Conservation (phyloP, 176 grass and related monocot species). For the Cenchrus purpureus region DNA sequence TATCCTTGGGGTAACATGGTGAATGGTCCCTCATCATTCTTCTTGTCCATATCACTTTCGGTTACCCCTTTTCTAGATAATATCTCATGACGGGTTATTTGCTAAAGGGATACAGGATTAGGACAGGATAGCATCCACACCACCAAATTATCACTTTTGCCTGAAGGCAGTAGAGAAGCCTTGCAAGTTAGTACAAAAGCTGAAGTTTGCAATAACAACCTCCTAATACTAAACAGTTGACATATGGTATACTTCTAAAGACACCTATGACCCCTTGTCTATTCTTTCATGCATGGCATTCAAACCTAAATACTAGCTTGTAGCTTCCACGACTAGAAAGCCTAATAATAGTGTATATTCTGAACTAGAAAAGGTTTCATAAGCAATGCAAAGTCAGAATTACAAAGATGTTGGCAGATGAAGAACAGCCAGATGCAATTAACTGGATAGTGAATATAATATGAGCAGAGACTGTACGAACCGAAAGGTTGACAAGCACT, state of each 20-base stretch:
- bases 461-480: constrained; percentile 42
- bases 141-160: constrained; percentile 44
- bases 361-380: constrained; percentile 31
- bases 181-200: constrained; percentile 54
- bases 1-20: constrained; percentile 40
- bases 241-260: constrained; percentile 33
- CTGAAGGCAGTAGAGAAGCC: constrained; percentile 40
- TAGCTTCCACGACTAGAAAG: not conserved
- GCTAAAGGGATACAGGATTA: constrained; percentile 34
- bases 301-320: constrained; percentile 4
- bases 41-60: constrained; percentile 31
- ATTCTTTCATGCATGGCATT: constrained; percentile 12
- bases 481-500: constrained; percentile 74
- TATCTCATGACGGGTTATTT: constrained; percentile 46
- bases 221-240: constrained; percentile 16
- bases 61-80: constrained; percentile 41
- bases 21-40: constrained; percentile 42
- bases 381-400: constrained; percentile 31
- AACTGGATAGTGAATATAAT: not conserved
- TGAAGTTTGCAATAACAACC: constrained; percentile 45
- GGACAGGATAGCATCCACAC: constrained; percentile 43
- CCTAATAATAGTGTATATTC: constrained; percentile 3
- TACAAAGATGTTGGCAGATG: not conserved
- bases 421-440: constrained; percentile 14
- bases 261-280: constrained; percentile 14